Conservation (phyloP, 805 yeast species). For the Candida saitoana region DNA sequence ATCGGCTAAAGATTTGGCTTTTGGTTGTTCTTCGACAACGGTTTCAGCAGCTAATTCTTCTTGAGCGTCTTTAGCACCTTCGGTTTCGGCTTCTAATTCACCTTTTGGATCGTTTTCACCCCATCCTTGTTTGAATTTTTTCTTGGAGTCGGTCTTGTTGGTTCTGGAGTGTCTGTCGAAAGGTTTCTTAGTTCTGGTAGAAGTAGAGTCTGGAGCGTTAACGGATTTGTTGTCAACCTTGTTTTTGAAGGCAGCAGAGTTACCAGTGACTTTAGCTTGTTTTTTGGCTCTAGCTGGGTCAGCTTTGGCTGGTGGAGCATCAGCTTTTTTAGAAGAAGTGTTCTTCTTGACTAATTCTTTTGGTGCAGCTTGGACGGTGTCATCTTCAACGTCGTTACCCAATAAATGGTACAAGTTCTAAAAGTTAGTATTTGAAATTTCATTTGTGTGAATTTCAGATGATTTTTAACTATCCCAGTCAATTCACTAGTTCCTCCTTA, state of each 20-base stretch:
- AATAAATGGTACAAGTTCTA: constrained; percentile 79
- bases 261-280: constrained; percentile 70
- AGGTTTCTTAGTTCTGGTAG: constrained; percentile 53
- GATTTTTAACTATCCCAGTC: no score
- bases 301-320: constrained; percentile 76
- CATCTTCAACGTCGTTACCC: constrained; percentile 90
- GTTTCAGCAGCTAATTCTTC: constrained; percentile 45
- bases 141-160: constrained; percentile 78
- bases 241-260: constrained; percentile 81
- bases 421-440: no score
- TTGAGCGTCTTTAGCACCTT: constrained; percentile 37
- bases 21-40: constrained; percentile 44
- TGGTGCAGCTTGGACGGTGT: constrained; percentile 53
- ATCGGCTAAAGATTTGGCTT: constrained; percentile 73
- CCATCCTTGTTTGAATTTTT: constrained; percentile 84
- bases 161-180: constrained; percentile 85
- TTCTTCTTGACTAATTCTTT: constrained; percentile 76
- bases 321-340: constrained; percentile 84
- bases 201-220: constrained; percentile 50
- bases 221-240: constrained; percentile 71
- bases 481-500: no score
- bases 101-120: constrained; percentile 66
- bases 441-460: no score
- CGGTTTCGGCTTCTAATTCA: constrained; percentile 65
- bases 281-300: constrained; percentile 76